Evolutionary conservation across 768 basidiomycete species (phyloP), one percentile per base, ranked within the genome.

Genomic region (Mycena indigotica): DNA sequence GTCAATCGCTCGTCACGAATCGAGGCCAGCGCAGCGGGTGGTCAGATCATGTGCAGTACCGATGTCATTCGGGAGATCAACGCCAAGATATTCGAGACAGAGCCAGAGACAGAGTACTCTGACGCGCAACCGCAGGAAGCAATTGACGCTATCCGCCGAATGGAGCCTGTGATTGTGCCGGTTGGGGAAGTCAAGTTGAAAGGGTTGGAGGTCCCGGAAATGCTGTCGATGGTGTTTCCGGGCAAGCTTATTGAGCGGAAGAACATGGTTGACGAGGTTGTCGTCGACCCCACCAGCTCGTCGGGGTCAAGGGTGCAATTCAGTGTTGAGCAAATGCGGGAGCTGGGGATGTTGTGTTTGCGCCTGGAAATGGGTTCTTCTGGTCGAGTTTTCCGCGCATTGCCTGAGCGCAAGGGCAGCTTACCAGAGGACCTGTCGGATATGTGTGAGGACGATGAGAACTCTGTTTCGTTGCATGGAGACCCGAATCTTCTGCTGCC

Each of bases 1-100:
- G 93, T 96, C 64, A 98, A 98, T 72, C 90, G 95, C 28, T 82
- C 95, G 0, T 86, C 96, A 4, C 84, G 96, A 38, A 91, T 99
- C 66, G 84, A 79, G 58, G 85, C 87, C 21, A 83, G 78, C 56
- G 95, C 97, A 0, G 84, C 85, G 8, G 97, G 97, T 5, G 97
- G 97, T 0, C 93, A 98, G 71, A 92, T 98, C 68, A 88, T 91
- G 84, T 89, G 91, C 67, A 94, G 91, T 67, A 82, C 86, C 3
- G 94, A 97, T 56, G 87, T 95, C 63, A 79, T 94, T 52, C 83
- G 87, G 55, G 95, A 96, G 75, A 86, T 95, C 66, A 78, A 78
- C 50, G 86, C 88, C 10, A 80, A 79, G 25, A 73, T 90, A 46
- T 72, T 81, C 30, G 81, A 84, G 46, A 72, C 69, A 1, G 84